Conservation (phyloP, 2,329 filamentous ascomycete genomes). For the Rhexocercosporidium sp. region DNA sequence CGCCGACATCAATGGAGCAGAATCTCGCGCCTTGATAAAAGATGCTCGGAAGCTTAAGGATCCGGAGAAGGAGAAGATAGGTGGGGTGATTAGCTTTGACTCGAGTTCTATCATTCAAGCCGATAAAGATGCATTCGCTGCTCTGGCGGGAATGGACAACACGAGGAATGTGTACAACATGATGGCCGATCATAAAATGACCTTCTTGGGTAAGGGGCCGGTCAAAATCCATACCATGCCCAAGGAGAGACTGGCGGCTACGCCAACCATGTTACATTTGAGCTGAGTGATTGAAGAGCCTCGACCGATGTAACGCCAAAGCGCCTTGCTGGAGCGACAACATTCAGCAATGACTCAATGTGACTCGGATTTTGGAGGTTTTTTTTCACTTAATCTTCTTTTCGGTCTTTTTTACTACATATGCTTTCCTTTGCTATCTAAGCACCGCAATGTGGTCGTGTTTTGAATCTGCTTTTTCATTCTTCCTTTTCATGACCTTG, state of each 20-base stretch:
- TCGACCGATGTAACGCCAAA: not conserved
- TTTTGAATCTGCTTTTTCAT: too few relatives aligned
- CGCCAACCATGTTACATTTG: not conserved
- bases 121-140: not conserved
- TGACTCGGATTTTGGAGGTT: too few relatives aligned
- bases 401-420: too few relatives aligned
- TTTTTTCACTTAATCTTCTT: too few relatives aligned
- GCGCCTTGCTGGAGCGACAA: not conserved
- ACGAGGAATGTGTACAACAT: not conserved
- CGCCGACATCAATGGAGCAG: not conserved
- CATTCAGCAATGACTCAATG: too few relatives aligned
- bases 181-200: not conserved
- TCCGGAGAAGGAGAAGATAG: not conserved
- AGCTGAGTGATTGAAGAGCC: not conserved
- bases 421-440: too few relatives aligned
- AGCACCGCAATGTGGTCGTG: too few relatives aligned
- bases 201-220: not conserved
- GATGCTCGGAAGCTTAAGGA: not conserved
- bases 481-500: too few relatives aligned
- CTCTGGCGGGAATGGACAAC: conserved; percentile 1
- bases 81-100: not conserved
- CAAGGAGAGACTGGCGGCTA: not conserved
- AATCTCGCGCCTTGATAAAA: not conserved
- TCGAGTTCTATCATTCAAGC: not conserved
- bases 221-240: not conserved